Percentiles rank a stretch among this genome's conserved stretches.
These are phyloP conservation scores for Plectosphaerella cucumerina DNA, from an alignment of 2,329 filamentous ascomycete genomes.

Conservation along the genomic window DNA sequence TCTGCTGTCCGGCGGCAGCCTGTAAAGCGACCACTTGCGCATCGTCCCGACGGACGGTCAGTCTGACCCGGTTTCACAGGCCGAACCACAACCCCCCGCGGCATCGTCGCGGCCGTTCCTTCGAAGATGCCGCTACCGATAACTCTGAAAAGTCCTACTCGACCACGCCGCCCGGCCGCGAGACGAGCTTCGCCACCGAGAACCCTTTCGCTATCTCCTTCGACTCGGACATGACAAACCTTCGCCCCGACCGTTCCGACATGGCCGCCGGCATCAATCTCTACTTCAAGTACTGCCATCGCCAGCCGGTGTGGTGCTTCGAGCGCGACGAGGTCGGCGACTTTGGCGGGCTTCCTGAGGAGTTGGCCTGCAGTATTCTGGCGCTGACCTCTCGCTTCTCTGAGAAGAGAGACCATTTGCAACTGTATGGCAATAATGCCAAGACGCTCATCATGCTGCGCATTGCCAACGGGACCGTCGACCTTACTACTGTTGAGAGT, in stretches of 20 bases:
- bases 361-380: constrained; percentile 36
- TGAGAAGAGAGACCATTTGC: constrained; percentile 25
- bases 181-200: constrained; percentile 16
- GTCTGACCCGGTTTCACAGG: constrained; percentile 26
- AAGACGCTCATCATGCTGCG: constrained; percentile 42
- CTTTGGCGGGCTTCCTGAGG: constrained; percentile 28
- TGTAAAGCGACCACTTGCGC: constrained; percentile 19
- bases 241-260: constrained; percentile 24
- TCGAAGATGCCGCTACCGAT: constrained; percentile 23
- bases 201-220: constrained; percentile 19
- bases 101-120: constrained; percentile 18
- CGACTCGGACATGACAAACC: constrained; percentile 19
- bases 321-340: constrained; percentile 35
- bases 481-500: constrained; percentile 44
- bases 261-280: constrained; percentile 29
- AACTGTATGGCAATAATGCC: constrained; percentile 32
- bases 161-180: constrained; percentile 19
- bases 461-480: constrained; percentile 45
- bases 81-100: constrained; percentile 17
- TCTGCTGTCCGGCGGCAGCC: constrained; percentile 36
- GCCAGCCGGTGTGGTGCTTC: constrained; percentile 41
- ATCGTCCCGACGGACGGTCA: neutral
- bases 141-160: constrained; percentile 31
- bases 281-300: constrained; percentile 39
- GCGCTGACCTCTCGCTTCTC: constrained; percentile 34